Base-by-base conservation (phyloP, 441 rosid genomes). In the Euphorbia celastroides region DNA sequence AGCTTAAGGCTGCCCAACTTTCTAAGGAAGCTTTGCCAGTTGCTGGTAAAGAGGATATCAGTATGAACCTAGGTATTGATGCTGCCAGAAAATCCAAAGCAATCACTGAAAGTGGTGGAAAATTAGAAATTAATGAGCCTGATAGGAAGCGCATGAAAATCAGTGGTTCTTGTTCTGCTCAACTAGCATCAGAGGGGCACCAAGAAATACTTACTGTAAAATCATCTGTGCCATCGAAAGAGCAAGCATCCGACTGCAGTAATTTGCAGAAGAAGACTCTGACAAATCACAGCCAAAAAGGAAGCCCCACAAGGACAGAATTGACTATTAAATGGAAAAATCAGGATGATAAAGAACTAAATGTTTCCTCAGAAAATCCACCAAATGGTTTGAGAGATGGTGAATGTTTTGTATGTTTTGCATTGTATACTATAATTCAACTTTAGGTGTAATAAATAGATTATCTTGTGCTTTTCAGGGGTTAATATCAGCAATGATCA, bases 111-210 rank as follows among this genome's bases (percentile, higher is more conserved):
- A 83, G 78, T 72, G 79, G 50, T 54, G 81, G 71, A 61, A 73
- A 62, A 65, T 48, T 64, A 44, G 88, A 81, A 64, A 64, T 69
- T 60, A 80, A 78, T 65, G 90, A 79, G 80, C 93, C 83, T 17
- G n/a, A n/a, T n/a, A 86, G 77, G 73, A 93, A 93, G 76, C 92
- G 89, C 58, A 57, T 82, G 62, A 89, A 77, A 88, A 71, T 73
- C 6, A 57, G 60, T 65, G 82, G 69, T 54, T 69, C 75, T 48
- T 75, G 61, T 81, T 74, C 80, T 68, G 70, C 76, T 41, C 89
- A 66, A 72, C 66, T 56, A 71, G 72, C 66, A 62, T 52, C 78
- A 10, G 79, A 72, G 72, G 60, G 64, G 65, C 72, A 58, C 50
- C 76, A 38, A 65, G 78, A 72, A 67, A 58, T 64, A 67, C 72